phyloP scores from a whole-genome alignment of 2,329 filamentous ascomycete species.

The Penicillium expansum region DNA sequence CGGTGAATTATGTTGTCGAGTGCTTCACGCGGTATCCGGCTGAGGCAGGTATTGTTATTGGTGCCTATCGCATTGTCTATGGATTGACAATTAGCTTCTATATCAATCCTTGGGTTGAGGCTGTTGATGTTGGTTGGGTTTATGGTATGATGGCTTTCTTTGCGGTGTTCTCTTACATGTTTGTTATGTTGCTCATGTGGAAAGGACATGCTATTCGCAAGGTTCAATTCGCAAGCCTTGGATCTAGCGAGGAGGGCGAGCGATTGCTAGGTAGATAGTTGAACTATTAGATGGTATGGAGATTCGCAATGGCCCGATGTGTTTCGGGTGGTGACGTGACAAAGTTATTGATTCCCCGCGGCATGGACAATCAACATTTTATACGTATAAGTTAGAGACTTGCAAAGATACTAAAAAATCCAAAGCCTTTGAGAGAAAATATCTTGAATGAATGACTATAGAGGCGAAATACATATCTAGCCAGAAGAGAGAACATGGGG shows the following conservation, averaged over 20 bases:
- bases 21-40: too few species aligned
- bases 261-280: slow-evolving; percentile 9
- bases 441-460: neutral
- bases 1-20: too few species aligned
- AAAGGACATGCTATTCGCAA: too few species aligned
- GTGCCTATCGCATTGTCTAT: too few species aligned
- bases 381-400: neutral
- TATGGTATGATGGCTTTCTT: too few species aligned
- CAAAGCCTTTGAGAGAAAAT: neutral
- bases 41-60: too few species aligned
- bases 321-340: neutral
- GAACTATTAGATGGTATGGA: neutral
- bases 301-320: neutral
- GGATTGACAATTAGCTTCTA: too few species aligned
- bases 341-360: neutral
- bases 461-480: neutral
- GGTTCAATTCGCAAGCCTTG: too few species aligned
- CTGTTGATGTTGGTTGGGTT: too few species aligned
- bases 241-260: slow-evolving; percentile 23
- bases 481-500: neutral
- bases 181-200: too few species aligned
- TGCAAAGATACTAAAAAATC: neutral
- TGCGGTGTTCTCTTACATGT: too few species aligned
- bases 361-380: neutral
- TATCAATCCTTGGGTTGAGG: too few species aligned